These are phyloP conservation scores for Odontarrhena argentea DNA, from an alignment of 345 rosid species.

Conservation along the genomic window DNA sequence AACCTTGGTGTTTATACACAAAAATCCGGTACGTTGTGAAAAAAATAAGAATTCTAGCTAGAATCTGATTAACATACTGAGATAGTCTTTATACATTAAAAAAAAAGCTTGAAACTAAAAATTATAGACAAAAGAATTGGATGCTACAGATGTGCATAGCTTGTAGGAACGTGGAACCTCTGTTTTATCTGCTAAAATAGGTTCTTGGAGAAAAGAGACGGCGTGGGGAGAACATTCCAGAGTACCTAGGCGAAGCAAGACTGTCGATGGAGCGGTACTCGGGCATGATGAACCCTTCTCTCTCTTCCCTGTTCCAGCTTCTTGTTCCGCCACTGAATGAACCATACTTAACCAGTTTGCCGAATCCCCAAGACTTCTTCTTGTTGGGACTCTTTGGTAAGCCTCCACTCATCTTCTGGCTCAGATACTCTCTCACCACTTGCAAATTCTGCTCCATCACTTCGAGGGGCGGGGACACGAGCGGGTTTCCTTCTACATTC, in stretches of 20 bases:
- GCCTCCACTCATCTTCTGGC: constrained; percentile 57
- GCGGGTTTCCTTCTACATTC: constrained; percentile 77
- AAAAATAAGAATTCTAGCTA: constrained; percentile 32
- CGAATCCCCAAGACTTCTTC: constrained; percentile 71
- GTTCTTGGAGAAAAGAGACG: constrained; percentile 68
- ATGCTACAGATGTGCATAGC: constrained; percentile 13
- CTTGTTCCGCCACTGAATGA: constrained; percentile 53
- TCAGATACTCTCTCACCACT: constrained; percentile 68
- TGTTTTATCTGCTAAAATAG: constrained; percentile 42
- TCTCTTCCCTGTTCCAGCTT: constrained; percentile 42
- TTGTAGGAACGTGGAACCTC: constrained; percentile 6
- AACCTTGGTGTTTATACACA: constrained; percentile 26
- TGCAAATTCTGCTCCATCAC: constrained; percentile 63
- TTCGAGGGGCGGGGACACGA: constrained; percentile 69
- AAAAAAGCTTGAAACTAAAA: neutral
- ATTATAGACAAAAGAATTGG: neutral
- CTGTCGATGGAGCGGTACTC: constrained; percentile 58
- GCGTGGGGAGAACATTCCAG: constrained; percentile 76
- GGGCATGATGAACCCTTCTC: constrained; percentile 53
- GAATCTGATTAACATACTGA: constrained; percentile 24
- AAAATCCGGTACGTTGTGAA: neutral
- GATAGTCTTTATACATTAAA: constrained; percentile 24
- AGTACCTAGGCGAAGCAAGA: constrained; percentile 64
- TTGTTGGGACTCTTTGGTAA: constrained; percentile 42
- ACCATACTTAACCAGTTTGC: constrained; percentile 63